Base-by-base conservation (phyloP, 2,329 filamentous ascomycete genomes). In the Aureobasidium sp. region DNA sequence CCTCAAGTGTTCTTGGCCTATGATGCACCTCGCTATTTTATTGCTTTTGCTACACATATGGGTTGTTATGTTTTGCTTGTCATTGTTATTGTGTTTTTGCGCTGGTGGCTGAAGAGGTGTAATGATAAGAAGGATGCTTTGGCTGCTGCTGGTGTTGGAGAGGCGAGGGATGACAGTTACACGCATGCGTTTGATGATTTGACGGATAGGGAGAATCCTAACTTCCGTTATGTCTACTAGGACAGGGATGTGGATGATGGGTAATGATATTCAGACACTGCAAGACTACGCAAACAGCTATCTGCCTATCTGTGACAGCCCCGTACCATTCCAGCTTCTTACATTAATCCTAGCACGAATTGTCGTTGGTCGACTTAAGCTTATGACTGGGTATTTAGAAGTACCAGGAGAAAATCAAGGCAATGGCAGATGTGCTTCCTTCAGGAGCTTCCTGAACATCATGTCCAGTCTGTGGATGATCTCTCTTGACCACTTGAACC, bases 21-120 rank as follows among this genome's bases (percentile, higher is more conserved):
- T 68, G 83, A 90, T 68, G 77, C 76, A 0, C 86, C 87, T 0
- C 78, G 82, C 9, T 90, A 90, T 71, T 84, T 85, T 67, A 87
- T 84, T 63, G 87, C 87, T 1, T 88, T 89, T 63, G 78, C 84
- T 6, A 86, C 85, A 1, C 86, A 90, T 67, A 76, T 90, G 9
- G 87, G 83, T 14, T 90, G 87, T 73, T 90, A 90, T 70, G 74
- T 71, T 11, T 65, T 75, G 14, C 69, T 77, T n/a, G 73, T 78
- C 1, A 29, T 62, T 25, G 58, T 61, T 4, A 63, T 64, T 36
- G 58, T 78, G 3, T 72, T 72, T 21, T 67, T 79, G 36, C 62
- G 76, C 7, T 73, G 70, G 51, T 76, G 78, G 59, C 64, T 79
- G n/a, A 70, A 67, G 14, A 69, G 69, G 39, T 73, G 77, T 51